Evolutionary conservation across 768 basidiomycete species (phyloP), one percentile per base, ranked within the genome.

Genomic region (Stropharia rugosoannulata): DNA sequence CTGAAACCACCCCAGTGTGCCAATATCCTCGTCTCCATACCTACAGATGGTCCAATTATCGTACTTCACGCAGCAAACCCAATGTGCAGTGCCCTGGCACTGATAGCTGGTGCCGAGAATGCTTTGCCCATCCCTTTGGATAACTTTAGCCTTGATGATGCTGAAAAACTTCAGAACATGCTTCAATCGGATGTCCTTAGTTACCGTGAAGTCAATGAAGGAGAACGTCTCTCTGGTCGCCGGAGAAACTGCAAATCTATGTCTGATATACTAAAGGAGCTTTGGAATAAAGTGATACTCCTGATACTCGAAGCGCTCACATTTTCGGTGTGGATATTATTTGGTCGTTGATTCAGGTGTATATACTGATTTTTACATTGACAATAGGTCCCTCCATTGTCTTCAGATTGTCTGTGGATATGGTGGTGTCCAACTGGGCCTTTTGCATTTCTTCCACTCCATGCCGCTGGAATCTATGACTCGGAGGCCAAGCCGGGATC

Each of bases 371-470:
- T 22, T 22, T 22, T 22, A 22, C 22, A 22, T 22, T 22, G 22
- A n/a, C 22, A 22, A 22, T 22, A 22, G 22, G 22, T 22, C 2
- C 22, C 22, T 22, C 22, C 22, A 22, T 22, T 22, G 22, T 4
- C 22, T 1, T 22, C 22, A 4, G 22, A 22, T 22, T 4, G 22
- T 4, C 22, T 4, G 2, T 4, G 22, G 1, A 22, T 22, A 22
- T 22, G 22, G 22, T 64, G 57, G 63, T 60, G 52, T 39, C 47
- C 61, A 16, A 58, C 62, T 46, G 62, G 64, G 11, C 61, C 64
- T 13, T 43, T 67, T 9, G 36, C 62, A n/a, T 64, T 62, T 52
- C 59, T 65, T 40, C 64, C 64, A 7, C 32, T 65, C 16, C 64
- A 65, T 49, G 64, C 62, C 18, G 66, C 64, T 16, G 64, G 64